Evolutionary conservation across 257 asterid species (phyloP).

Genomic region (Capsicum rhomboideum): DNA sequence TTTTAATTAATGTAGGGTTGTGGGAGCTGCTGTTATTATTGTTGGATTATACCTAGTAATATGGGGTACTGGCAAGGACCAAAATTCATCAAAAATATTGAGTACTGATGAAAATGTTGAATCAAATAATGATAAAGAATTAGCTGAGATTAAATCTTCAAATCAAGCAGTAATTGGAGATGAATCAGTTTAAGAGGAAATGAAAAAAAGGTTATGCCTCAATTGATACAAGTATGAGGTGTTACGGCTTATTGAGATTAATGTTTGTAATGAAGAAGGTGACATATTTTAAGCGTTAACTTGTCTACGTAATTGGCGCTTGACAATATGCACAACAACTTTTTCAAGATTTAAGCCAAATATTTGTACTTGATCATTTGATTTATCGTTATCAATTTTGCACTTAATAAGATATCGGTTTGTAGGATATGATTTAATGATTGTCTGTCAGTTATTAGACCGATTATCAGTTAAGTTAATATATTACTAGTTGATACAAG

Average conservation of each 20-base stretch:
- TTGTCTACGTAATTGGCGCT: not conserved
- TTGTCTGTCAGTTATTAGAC: too few relatives aligned
- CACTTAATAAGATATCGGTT: too few relatives aligned
- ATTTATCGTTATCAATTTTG: too few relatives aligned
- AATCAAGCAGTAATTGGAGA: constrained; percentile 6
- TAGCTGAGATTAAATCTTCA: not conserved
- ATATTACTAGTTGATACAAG: too few relatives aligned
- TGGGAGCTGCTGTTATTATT: constrained; percentile 27
- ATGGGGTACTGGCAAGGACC: constrained; percentile 33
- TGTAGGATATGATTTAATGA: too few relatives aligned
- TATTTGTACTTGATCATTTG: too few relatives aligned
- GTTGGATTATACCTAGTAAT: constrained; percentile 31
- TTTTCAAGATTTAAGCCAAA: not conserved
- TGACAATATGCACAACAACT: not conserved
- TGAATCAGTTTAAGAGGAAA: constrained; percentile 8
- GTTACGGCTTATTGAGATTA: not conserved
- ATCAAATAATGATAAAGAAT: not conserved
- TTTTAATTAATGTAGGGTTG: constrained; percentile 10
- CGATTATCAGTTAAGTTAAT: too few relatives aligned
- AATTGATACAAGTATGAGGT: not conserved
- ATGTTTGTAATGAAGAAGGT: not conserved
- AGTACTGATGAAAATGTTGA: not conserved
- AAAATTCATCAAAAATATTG: not conserved
- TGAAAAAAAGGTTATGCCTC: not conserved
- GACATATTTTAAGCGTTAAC: not conserved